Evolutionary conservation across 2,329 filamentous ascomycete genomes (phyloP), one percentile per base, ranked within the genome.

Genomic region (Colletotrichum sp.): DNA sequence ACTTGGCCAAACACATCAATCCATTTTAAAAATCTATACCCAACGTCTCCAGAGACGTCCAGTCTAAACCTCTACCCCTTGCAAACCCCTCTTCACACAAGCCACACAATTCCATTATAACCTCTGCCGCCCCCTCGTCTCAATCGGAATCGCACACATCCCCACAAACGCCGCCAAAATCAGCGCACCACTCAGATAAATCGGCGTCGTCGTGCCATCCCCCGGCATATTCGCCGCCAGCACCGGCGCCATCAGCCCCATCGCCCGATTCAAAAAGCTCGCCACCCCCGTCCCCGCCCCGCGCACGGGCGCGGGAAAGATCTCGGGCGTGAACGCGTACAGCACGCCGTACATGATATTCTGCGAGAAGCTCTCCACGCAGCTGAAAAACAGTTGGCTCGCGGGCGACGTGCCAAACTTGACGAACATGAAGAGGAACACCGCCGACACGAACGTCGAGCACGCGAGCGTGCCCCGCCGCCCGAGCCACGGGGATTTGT

Each of bases 271-370:
- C 76, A 95, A 83, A 81, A 94, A 94, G 81, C 92, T 94, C 26
- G 92, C 91, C 64, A 95, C 93, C 57, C 94, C 94, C 0, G 92
- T 94, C 8, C 93, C 94, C 0, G 93, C 94, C 7, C 94, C 94
- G 36, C 94, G 88, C 26, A 93, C 91, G 1, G 93, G 93, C 0
- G 93, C 92, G 0, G 94, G 93, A 84, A 96, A 95, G 32, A 95
- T 91, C 80, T 95, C 94, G 0, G 94, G 94, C 0, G 94, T 95
- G 81, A 95, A 95, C 9, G 93, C 93, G 82, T 95, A 95, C 2
- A 96, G 85, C 2, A 95, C 93, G 72, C 93, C 93, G 84, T 95
- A 95, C 92, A 94, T 94, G 84, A 94, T 93, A 81, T 94, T 94
- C 84, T 95, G 93, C 78, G 92, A 90, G 81, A 95, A 94, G 13